phyloP scores from a whole-genome alignment of 345 rosid species.

The Hibiscus mutabilis region DNA sequence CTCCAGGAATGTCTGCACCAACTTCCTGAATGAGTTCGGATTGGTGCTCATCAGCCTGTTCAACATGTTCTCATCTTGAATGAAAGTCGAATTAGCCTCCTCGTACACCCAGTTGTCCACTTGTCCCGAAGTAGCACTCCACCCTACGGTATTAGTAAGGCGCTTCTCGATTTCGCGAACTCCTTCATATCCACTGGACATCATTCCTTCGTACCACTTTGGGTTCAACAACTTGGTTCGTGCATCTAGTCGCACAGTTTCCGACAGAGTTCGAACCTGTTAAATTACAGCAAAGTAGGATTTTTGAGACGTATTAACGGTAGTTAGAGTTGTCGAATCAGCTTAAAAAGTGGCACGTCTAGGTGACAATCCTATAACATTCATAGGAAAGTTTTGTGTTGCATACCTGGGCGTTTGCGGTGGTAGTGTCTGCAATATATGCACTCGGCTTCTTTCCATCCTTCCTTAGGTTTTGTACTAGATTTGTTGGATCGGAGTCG shows the following conservation, averaged over 20 bases:
- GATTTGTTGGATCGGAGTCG: conserved; percentile 90
- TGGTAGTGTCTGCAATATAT: conserved; percentile 91
- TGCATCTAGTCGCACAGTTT: conserved; percentile 87
- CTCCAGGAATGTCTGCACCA: conserved; percentile 93
- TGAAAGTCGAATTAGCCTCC: conserved; percentile 91
- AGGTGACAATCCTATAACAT: background rate
- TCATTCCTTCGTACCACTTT: conserved; percentile 99
- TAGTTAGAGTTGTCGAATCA: background rate
- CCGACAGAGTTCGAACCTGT: conserved; percentile 83
- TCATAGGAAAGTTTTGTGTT: background rate
- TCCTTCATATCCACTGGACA: conserved; percentile 93
- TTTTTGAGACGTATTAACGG: background rate
- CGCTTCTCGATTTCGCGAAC: conserved; percentile 97
- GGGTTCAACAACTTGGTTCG: conserved; percentile 92
- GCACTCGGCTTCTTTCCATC: conserved; percentile 91
- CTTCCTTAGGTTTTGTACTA: conserved; percentile 86
- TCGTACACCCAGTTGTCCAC: conserved; percentile 98
- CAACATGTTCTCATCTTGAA: conserved; percentile 89
- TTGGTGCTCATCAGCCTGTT: conserved; percentile 79
- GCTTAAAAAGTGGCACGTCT: background rate
- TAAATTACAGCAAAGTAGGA: background rate
- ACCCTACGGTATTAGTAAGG: conserved; percentile 88
- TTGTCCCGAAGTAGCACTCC: conserved; percentile 99
- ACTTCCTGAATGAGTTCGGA: conserved; percentile 89
- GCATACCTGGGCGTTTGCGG: conserved; percentile 91